Evolutionary conservation across 2,329 filamentous ascomycete species (phyloP), one percentile per base, ranked within the genome.

Genomic region (Arachnomyces sp.): DNA sequence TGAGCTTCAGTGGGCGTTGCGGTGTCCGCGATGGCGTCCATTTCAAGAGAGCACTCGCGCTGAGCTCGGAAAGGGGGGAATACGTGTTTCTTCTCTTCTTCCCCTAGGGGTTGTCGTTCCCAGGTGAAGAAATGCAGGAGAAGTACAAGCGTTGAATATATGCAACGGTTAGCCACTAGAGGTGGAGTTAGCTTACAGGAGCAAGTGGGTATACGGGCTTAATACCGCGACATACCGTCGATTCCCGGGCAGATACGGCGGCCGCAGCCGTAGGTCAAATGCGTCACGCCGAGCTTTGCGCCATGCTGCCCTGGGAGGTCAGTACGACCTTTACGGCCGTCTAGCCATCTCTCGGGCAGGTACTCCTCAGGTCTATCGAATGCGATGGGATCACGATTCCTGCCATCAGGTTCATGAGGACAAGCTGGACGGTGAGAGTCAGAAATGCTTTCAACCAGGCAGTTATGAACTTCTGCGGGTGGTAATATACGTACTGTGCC

Each of bases 1-100:
- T 48, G 45, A 3, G 45, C 45, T 34, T 48, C 45, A 17, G 45
- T 48, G 12, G 45, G 45, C 13, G 45, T 48, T 7, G 45, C 43
- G 20, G 45, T 48, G 18, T 48, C 45, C 6, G 25, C 37, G 34
- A 48, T 28, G n/a, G 45, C 45, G 25, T 48, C 40, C 45, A 48
- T 46, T 18, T 46, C 43, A 16, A 48, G 33, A n/a, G 45, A 46
- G 40, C 45, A 48, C 44, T 48, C 45, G 28, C 45, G 45, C 40
- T 40, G 39, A 13, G 45, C 45, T 17, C 45, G 45, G 36, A 48
- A 48, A 13, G 43, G 43, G 73, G 48, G 43, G 32, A 48, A 44
- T 33, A 49, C 42, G 18, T 39, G 41, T 40, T 46, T 48, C 46
- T 38, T 49, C 38, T 48, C 36, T 34, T 46, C 38, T 3, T 47